Conservation (phyloP, 352 stramenopile species). For the Peronosclerospora sorghi region DNA sequence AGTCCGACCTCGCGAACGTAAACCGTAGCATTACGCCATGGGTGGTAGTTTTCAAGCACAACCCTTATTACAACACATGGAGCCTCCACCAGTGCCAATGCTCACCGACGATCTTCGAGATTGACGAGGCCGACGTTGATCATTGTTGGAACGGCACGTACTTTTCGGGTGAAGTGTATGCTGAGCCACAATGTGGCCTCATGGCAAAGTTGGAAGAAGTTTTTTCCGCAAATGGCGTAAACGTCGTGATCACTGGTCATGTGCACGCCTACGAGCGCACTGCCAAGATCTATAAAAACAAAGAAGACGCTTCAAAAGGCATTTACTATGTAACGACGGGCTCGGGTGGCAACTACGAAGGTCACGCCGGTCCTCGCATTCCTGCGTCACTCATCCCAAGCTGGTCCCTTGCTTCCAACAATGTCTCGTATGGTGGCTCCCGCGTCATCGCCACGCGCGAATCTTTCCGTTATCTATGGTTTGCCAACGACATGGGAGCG, state of each 20-base stretch:
- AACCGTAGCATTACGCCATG: conserved; percentile 68
- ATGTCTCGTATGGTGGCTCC: conserved; percentile 33
- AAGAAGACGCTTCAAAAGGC: conserved; percentile 23
- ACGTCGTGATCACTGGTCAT: conserved; percentile 36
- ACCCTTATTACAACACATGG: conserved; percentile 60
- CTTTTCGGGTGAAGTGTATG: conserved; percentile 21
- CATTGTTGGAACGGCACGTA: conserved; percentile 44
- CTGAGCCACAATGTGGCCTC: conserved; percentile 33
- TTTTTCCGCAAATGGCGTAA: conserved; percentile 29
- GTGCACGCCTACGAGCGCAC: conserved; percentile 42
- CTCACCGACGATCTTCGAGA: conserved; percentile 28
- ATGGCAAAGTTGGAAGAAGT: conserved; percentile 34
- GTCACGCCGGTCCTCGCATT: conserved; percentile 27
- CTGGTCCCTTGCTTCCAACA: conserved; percentile 32
- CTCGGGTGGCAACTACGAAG: conserved; percentile 41
- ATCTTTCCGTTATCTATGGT: conserved; percentile 34
- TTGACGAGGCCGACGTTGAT: conserved; percentile 18
- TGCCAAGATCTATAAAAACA: conserved; percentile 41
- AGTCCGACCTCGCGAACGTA: conserved; percentile 43
- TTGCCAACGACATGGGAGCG: conserved; percentile 31
- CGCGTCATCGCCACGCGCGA: conserved; percentile 34
- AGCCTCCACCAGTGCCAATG: conserved; percentile 44
- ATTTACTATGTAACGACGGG: conserved; percentile 40
- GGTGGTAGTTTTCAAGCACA: conserved; percentile 71
- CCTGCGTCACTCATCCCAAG: conserved; percentile 15